Percentiles rank a stretch among this genome's conserved stretches.
Evolutionary conservation across 176 grass and related monocot species (phyloP).

Genomic region (Stipa capillata): DNA sequence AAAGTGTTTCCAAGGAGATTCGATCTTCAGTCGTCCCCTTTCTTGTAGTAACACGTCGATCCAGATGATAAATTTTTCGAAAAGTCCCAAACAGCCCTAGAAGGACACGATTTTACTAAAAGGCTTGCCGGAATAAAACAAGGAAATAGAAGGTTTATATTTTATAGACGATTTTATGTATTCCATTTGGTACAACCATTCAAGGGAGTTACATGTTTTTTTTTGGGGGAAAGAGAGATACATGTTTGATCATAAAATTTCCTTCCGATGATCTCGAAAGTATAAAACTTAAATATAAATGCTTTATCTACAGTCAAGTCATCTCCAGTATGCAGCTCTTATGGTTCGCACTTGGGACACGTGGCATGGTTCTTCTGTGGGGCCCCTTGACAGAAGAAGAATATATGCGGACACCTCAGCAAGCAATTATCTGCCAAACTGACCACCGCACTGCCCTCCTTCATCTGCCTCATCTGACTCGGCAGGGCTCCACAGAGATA

Average conservation of each 20-base stretch:
- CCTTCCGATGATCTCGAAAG: background rate
- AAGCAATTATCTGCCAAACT: slow-evolving; percentile 58
- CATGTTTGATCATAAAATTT: background rate
- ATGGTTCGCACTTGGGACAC: slow-evolving; percentile 35
- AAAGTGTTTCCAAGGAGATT: too few relatives aligned
- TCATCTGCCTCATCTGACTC: slow-evolving; percentile 17
- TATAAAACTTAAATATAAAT: background rate
- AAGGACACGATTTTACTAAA: too few relatives aligned
- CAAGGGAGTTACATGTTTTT: too few relatives aligned
- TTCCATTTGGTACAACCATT: too few relatives aligned
- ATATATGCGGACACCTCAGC: slow-evolving; percentile 20
- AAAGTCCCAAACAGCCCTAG: too few relatives aligned
- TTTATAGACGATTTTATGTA: too few relatives aligned
- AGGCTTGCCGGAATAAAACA: too few relatives aligned
- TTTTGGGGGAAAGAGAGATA: too few relatives aligned
- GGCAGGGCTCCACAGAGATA: slow-evolving; percentile 39
- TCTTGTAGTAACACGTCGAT: too few relatives aligned
- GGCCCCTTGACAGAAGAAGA: slow-evolving; percentile 44
- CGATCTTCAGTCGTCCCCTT: too few relatives aligned
- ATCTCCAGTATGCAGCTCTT: background rate
- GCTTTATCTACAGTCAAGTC: slow-evolving; percentile 6
- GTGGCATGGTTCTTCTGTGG: slow-evolving; percentile 34
- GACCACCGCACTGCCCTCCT: slow-evolving; percentile 25
- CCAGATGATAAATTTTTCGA: too few relatives aligned
- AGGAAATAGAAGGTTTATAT: too few relatives aligned